Conservation (phyloP, 306 rosid species). For the Casuarina equisetifolia region DNA sequence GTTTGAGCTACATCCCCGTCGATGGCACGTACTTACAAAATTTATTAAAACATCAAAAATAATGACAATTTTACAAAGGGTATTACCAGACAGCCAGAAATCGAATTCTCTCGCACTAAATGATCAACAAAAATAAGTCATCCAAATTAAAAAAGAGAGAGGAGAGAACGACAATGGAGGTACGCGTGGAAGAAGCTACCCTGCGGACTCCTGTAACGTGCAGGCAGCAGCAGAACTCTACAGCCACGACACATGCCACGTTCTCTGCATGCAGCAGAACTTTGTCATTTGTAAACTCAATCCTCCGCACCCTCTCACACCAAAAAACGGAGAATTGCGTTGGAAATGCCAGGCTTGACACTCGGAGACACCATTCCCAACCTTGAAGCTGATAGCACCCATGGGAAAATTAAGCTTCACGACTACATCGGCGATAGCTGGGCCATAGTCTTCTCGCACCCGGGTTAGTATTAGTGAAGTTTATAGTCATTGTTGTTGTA, state of each 20-base stretch:
- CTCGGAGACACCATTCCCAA: slow-evolving; percentile 77
- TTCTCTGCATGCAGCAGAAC: slow-evolving; percentile 61
- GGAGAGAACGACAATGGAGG: not conserved
- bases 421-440: slow-evolving; percentile 47
- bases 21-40: too few species aligned
- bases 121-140: not conserved
- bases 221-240: slow-evolving; percentile 24
- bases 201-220: not conserved
- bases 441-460: slow-evolving; percentile 90
- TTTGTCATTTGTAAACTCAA: slow-evolving; percentile 19
- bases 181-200: slow-evolving; percentile 9
- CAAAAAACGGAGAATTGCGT: not conserved
- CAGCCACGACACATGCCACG: slow-evolving; percentile 54
- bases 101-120: not conserved
- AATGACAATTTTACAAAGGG: too few species aligned
- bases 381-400: slow-evolving; percentile 67
- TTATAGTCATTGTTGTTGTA: not conserved
- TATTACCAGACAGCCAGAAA: not conserved
- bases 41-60: too few species aligned
- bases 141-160: not conserved
- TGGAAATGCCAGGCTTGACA: slow-evolving; percentile 75
- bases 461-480: slow-evolving; percentile 27
- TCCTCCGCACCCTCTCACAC: not conserved
- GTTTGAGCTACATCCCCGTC: slow-evolving; percentile 32
- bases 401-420: slow-evolving; percentile 65